Percentiles rank a stretch among this genome's conserved stretches.
phyloP scores from a whole-genome alignment of 768 basidiomycete genomes.

The Lactarius trivialis region DNA sequence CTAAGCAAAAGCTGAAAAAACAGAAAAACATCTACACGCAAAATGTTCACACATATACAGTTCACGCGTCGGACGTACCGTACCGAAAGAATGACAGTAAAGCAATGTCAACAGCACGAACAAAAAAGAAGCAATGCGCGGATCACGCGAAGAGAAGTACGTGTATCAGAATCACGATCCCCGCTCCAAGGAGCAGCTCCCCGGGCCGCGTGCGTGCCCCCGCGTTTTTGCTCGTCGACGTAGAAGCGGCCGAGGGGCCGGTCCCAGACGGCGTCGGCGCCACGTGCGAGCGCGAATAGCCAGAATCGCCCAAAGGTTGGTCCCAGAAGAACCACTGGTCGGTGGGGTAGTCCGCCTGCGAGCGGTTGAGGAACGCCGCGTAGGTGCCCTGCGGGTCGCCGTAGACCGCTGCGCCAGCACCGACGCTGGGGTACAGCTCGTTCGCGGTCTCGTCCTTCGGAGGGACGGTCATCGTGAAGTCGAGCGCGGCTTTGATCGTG shows the following conservation, averaged over 20 bases:
- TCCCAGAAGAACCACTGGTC: slow-evolving; percentile 22
- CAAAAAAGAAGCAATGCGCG: neutral
- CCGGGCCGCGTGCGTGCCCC: neutral
- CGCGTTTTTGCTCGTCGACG: neutral
- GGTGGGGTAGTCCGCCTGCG: slow-evolving; percentile 10
- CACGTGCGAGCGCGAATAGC: slow-evolving; percentile 1
- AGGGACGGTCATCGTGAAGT: slow-evolving; percentile 29
- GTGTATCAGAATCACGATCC: neutral
- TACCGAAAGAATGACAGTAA: neutral
- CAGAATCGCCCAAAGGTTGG: slow-evolving; percentile 18
- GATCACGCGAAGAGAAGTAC: neutral
- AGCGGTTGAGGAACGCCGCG: slow-evolving; percentile 23
- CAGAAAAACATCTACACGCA: neutral
- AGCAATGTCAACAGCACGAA: neutral
- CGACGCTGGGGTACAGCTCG: slow-evolving; percentile 27
- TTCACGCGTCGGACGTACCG: neutral
- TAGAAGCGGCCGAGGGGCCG: neutral
- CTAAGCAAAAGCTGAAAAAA: neutral
- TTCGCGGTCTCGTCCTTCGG: slow-evolving; percentile 19
- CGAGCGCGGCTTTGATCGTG: slow-evolving; percentile 29
- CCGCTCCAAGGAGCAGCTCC: neutral
- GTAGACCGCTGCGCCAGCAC: slow-evolving; percentile 26
- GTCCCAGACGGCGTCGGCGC: neutral
- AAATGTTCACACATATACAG: neutral
- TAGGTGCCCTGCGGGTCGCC: slow-evolving; percentile 31